Evolutionary conservation across 192 early-diverging fungal species (phyloP).

Genomic region (Thamnidium elegans): DNA sequence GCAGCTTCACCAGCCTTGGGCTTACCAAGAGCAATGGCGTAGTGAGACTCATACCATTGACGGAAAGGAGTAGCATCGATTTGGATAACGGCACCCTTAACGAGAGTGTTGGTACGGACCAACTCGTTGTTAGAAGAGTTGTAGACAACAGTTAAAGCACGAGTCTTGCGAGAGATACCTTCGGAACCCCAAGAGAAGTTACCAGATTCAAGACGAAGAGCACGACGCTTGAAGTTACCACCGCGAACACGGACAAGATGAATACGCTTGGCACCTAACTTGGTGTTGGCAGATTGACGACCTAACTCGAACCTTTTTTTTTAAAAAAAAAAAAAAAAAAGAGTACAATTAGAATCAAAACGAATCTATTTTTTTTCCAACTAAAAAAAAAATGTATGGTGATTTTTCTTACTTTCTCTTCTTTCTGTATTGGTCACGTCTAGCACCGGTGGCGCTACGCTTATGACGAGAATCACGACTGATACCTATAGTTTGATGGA

Average conservation of each 20-base stretch:
- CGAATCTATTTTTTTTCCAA: neutral
- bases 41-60: conserved; percentile 99
- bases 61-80: conserved; percentile 99
- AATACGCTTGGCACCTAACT: conserved; percentile 95
- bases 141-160: conserved; percentile 94
- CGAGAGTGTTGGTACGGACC: conserved; percentile 99
- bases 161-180: conserved; percentile 91
- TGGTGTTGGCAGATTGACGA: conserved; percentile 97
- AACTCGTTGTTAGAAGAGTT: conserved; percentile 99
- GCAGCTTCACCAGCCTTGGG: conserved; percentile 64
- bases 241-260: conserved; percentile 96
- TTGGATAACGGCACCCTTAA: conserved; percentile 96
- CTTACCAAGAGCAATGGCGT: conserved; percentile 85
- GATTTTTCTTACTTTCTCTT: conserved; percentile 87
- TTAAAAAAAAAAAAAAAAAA: neutral
- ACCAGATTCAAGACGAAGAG: conserved; percentile 93
- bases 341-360: neutral
- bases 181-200: conserved; percentile 99
- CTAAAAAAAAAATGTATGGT: neutral
- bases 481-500: conserved; percentile 74
- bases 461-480: conserved; percentile 99
- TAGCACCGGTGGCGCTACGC: conserved; percentile 95
- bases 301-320: conserved; percentile 85
- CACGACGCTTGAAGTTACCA: conserved; percentile 98
- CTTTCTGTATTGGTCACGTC: conserved; percentile 99